Base-by-base conservation (phyloP, 805 yeast genomes). In the Pichia californica region DNA sequence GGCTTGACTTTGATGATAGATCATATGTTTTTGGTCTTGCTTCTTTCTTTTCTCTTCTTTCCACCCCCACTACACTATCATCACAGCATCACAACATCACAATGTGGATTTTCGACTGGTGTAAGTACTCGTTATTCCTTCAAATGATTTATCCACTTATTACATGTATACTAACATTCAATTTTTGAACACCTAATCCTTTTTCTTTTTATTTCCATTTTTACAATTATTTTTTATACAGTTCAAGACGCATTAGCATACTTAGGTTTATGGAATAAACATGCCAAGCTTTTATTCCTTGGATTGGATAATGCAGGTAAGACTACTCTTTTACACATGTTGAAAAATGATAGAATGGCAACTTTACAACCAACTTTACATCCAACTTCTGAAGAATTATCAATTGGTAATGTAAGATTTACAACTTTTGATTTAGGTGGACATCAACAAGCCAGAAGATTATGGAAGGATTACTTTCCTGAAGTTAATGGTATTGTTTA, bases 381-480 rank as follows among this genome's bases (percentile, higher is more conserved):
- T 66, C 99, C 99, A 59, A 88, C 99, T 16, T 88, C 96, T 21
- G 99, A 93, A 68, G 99, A 93, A 65, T 77, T 93, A 58, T 89
- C 97, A 49, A 93, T 93, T 57, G 99, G 98, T 55, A 83, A 85
- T 55, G 94, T 91, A 50, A 83, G 91, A 65, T 93, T 93, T 76
- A 93, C 99, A 48, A 93, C 99, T 25, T 93, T 93, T 58, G 99
- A 93, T 66, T 76, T 93, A 56, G 99, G 99, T 68, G 99, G 99
- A 35, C 99, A 93, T 72, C 83, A 79, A 66, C 97, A 91, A 70
- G 98, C 99, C 39, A 89, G 99, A 71, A 88, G 99, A 70, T 80
- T 93, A 62, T 93, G 99, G 99, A 89, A 89, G 64, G 98, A 93
- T 66, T 93, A 93, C 67, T 93, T 93, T 83, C 99, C 99, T 47